Base-by-base conservation (phyloP, 495 filamentous ascomycete genomes). In the Niebla homalea region DNA sequence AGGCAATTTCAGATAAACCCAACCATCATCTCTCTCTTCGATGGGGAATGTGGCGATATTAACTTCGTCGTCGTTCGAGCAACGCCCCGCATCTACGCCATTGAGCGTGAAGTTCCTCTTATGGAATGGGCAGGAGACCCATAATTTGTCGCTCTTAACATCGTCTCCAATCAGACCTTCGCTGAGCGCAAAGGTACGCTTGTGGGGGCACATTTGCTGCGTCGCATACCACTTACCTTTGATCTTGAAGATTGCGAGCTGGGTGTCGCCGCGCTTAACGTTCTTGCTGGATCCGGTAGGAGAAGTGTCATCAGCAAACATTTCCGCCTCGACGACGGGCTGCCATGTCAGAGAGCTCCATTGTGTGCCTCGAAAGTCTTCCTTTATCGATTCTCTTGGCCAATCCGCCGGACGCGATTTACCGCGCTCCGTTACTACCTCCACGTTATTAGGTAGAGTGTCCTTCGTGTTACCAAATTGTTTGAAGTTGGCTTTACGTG, bases 171-270 rank as follows among this genome's bases (percentile, higher is more conserved):
- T 78, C 2, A 97, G 60, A 5, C 87, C 87, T 61, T 96, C 90
- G 0, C 83, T 84, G 32, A 96, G 76, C 25, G 87, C 83, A 64
- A 97, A 96, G 0, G 89, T 80, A 23, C 89, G 85, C 67, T 94
- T 95, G 68, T 95, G 88, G 14, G 90, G 90, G 63, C 90, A 97
- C 90, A 97, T 97, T 63, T 97, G 89, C 73, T 97, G 90, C 15
- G 83, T 84, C n/a, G 87, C 85, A 61, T 89, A 92, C 67, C 77
- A 94, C 45, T 78, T 76, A 18, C 87, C 90, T 51, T 78, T 77
- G 54, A 96, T 73, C 60, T 88, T 87, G 77, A 92, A 96, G 51
- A 96, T 70, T 16, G 89, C 89, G 4, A 96, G 76, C 64, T 97
- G 90, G 0, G 89, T 95, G 63, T 95, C 89, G 11, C 87, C 86